Base-by-base conservation (phyloP, 1,284 basidiomycete species). In the Inonotus obliquus region DNA sequence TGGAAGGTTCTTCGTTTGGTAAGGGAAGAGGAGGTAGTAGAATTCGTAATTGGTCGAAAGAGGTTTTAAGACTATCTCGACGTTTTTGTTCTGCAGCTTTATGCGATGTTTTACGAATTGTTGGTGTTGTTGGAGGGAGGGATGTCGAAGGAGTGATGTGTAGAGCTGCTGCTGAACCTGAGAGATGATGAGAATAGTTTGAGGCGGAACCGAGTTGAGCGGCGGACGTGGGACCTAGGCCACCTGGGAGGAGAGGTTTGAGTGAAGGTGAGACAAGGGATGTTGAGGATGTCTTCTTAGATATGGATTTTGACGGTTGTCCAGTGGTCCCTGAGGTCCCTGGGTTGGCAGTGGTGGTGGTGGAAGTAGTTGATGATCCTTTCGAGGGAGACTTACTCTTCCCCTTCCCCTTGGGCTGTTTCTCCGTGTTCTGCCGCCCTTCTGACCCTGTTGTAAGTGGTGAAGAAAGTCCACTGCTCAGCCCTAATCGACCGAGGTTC, bases 61-160 rank as follows among this genome's bases (percentile, higher is more conserved):
- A 95, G 10, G 89, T 89, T 76, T 99, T 99, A 67, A 99, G 84
- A 41, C 91, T 94, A 74, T 99, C 96, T 3, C 96, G 86, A 21
- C 96, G 87, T 72, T 97, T 96, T 73, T 99, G 96, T 74, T 99
- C 96, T 0, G 96, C 96, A 0, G 91, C 93, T 75, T 98, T 98
- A 76, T 99, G 96, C 0, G 94, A 96, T 0, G 91, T 91, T 71
- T 94, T 94, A 61, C 91, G 84, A n/a, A 81, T 74, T 32, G 74
- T 70, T 53, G 73, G 65, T 2, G 71, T 69, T 2, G 74, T 75
- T 55, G 67, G 71, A 29, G 66, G 67, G 61, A 68, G 66, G 13
- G 70, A 63, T n/a, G 68, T 61, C 29, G 67, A 64, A 0, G 71
- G 60, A 9, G 69, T 60, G 49, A 67, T 63, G 17, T 65, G 51